Base-by-base conservation (phyloP, 345 rosid species). In the Rhodamnia argentea region DNA sequence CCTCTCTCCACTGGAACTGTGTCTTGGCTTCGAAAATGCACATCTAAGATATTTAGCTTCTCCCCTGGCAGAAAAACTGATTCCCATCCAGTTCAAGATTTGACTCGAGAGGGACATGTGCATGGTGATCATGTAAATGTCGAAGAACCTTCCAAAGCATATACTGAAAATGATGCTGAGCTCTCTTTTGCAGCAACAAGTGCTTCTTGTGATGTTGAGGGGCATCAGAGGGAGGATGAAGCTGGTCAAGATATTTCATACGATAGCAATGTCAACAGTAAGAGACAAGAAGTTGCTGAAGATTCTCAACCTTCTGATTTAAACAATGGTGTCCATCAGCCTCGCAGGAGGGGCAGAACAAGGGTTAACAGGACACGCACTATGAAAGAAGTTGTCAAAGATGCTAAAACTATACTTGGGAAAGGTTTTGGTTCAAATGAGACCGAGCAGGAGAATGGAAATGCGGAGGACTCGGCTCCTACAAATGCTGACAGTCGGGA, bases 11-110 rank as follows among this genome's bases (percentile, higher is more conserved):
- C 88, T 91, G 95, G 94, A 85, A 88, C 94, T 18, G 90, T 93
- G 83, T 93, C 96, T 60, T 95, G 98, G 98, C 91, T 97, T 84
- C 94, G 93, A 83, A 93, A 93, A 87, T 96, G 99, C 91, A 96
- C 97, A 47, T 93, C 99, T 55, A 96, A 91, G 90, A 92, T 97
- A 85, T 92, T 96, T 14, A 94, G 87, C 57, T 87, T 96, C 51
- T 96, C 99, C 62, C 98, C 99, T 3, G 88, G 90, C 50, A 95
- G 94, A 91, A 91, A 75, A 89, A 18, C 83, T 47, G 96, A 92
- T 83, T 85, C 88, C 52, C 87, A 90, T 91, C 90, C 88, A 84
- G 78, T 88, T 62, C 87, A 85, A 82, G 87, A 90, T 84, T 85
- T 92, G 90, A 85, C 83, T 51, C 87, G 85, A 42, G 94, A 59